Base-by-base conservation (phyloP, 176 grass and related monocot genomes). In the Poa pratensis region DNA sequence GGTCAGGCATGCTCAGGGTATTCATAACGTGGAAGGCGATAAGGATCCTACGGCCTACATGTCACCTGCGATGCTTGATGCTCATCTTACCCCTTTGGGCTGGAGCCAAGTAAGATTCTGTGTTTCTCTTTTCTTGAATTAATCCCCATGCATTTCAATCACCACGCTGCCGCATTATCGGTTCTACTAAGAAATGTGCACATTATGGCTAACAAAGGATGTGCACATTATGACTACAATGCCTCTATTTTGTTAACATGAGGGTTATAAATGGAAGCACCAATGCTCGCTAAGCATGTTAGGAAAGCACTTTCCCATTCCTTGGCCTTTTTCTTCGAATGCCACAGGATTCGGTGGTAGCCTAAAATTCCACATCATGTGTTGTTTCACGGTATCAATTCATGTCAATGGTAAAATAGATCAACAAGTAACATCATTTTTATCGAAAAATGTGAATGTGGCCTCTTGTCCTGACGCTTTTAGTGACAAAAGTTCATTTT, bases 1-100 rank as follows among this genome's bases (percentile, higher is more conserved):
- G 35, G 35, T 37, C 0, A 37, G 96, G 86, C 96, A 98, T 81
- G 96, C 93, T 40, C 96, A 98, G 77, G 96, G 96, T 34, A 76
- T 94, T 74, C 96, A 98, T 78, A 98, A 98, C 77, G 96, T 94
- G n/a, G 86, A 77, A 5, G 96, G 93, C 0, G 91, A 98, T 0
- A 98, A 94, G 77, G 93, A 94, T 87, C 17, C 17, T 27, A 39
- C n/a, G 0, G 83, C 85, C 3, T 98, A 92, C 73, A 55, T 43
- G 79, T 94, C 93, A 20, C 43, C 67, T 3, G 87, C 69, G 1
- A 51, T 86, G 14, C 92, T 95, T 34, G 96, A 98, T 84, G 96
- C 88, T 5, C 90, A 88, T 6, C 64, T 94, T 53, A 94, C 88
- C 12, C 85, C 83, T 20, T 19, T 90, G 34, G 93, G 90, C 6